A percentile compares a stretch with the other conserved stretches of the same genome.
Evolutionary conservation across 352 stramenopile genomes (phyloP).

Genomic region (Plasmopara viticola): DNA sequence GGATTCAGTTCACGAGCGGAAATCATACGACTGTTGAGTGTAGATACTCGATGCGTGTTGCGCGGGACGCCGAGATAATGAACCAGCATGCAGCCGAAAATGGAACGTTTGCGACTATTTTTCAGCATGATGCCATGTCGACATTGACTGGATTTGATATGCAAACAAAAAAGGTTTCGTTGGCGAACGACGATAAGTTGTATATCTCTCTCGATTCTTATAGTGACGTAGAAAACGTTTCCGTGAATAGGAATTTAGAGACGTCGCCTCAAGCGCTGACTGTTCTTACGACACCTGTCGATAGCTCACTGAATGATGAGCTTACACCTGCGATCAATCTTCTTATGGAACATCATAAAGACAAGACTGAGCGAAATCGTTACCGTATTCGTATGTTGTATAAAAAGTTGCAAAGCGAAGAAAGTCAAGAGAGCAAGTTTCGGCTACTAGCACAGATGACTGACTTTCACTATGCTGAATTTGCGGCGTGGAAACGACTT

Average conservation of each 20-base stretch:
- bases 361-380: constrained; percentile 71
- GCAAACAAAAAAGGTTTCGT: constrained; percentile 35
- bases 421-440: constrained; percentile 25
- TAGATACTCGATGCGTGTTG: constrained; percentile 36
- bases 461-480: constrained; percentile 71
- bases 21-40: constrained; percentile 27
- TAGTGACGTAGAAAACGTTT: constrained; percentile 10
- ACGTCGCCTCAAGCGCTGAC: constrained; percentile 4
- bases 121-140: constrained; percentile 53
- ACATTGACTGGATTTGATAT: constrained; percentile 40
- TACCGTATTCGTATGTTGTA: constrained; percentile 46
- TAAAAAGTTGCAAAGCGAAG: constrained; percentile 35
- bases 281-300: background rate
- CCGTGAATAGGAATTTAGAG: constrained; percentile 1
- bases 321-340: constrained; percentile 71
- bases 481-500: constrained; percentile 68
- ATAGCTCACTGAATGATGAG: constrained; percentile 36
- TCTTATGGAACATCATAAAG: constrained; percentile 65
- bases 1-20: constrained; percentile 35
- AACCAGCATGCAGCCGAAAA: constrained; percentile 19
- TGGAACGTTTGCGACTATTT: constrained; percentile 41
- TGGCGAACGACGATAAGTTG: constrained; percentile 31
- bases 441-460: constrained; percentile 29
- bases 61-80: constrained; percentile 10
- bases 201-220: constrained; percentile 52